Evolutionary conservation across 805 yeast genomes (phyloP), one percentile per base, ranked within the genome.

Genomic region (Kuraishia ogatae): DNA sequence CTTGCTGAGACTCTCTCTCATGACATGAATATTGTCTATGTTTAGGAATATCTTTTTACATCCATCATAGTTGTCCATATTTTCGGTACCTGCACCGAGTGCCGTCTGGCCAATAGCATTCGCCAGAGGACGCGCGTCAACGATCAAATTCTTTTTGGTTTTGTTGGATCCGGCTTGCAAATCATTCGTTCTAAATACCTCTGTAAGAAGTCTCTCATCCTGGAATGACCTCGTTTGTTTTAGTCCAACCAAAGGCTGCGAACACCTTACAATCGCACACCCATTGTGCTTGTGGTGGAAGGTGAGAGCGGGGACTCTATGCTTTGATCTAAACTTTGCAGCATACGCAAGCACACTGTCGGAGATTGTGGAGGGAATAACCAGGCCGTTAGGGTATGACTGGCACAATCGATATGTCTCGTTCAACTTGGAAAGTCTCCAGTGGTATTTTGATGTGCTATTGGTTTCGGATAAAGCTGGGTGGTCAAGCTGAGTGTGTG

Each of bases 101-200:
- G 98, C 98, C 50, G 89, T 89, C 63, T 94, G 98, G 0, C 97
- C 98, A 81, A 91, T 81, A 7, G 98, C 98, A 68, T 94, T 94
- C 0, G 97, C 87, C 24, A 91, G 68, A 0, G 99, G 99, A 55
- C 99, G 75, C 22, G 96, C 87, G 71, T 94, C 99, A 3, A 90
- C 93, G 29, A 94, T 84, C 28, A 94, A 69, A 39, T 23, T 55
- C 46, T 6, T 55, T 35, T 54, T 62, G 50, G 60, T 56, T 49
- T 63, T 70, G 19, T 60, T 57, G 6, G 62, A 58, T 35, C 61
- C 64, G 13, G 73, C 62, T 54, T 66, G 75, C 49, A 55, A 50
- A 46, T 65, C 72, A 56, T 87, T 88, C 1, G 87, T 78, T 46
- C 74, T 72, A 67, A 91, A 90, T 8, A 89, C 84, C 59, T 90